Percentiles rank a stretch among this genome's conserved stretches.
Evolutionary conservation across 805 yeast genomes (phyloP).

Genomic region (Cyberlindnera saturnus): DNA sequence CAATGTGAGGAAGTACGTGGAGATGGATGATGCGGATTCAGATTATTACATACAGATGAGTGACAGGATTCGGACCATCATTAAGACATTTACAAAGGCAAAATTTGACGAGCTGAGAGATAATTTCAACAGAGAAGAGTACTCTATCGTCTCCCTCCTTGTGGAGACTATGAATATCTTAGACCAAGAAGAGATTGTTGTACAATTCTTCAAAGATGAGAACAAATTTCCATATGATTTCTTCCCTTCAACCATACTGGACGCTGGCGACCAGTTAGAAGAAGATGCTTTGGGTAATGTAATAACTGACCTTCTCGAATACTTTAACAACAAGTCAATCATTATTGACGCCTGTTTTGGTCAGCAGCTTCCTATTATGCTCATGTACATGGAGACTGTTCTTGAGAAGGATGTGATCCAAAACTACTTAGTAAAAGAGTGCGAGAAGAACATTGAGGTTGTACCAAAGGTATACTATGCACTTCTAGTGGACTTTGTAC

Average conservation of each 20-base stretch:
- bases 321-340: slow-evolving; percentile 30
- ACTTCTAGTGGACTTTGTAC: slow-evolving; percentile 26
- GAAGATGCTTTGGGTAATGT: slow-evolving; percentile 19
- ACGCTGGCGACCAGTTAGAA: slow-evolving; percentile 18
- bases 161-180: slow-evolving; percentile 23
- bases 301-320: slow-evolving; percentile 23
- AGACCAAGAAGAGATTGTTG: slow-evolving; percentile 31
- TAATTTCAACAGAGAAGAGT: slow-evolving; percentile 15
- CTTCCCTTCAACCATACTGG: slow-evolving; percentile 24
- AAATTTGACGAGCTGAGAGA: slow-evolving; percentile 18
- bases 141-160: slow-evolving; percentile 15
- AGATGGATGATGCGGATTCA: slow-evolving; percentile 19
- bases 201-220: slow-evolving; percentile 35
- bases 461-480: slow-evolving; percentile 29
- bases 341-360: slow-evolving; percentile 34
- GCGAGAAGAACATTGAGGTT: slow-evolving; percentile 21
- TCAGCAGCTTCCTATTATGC: slow-evolving; percentile 33
- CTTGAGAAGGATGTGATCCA: slow-evolving; percentile 31
- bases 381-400: slow-evolving; percentile 31
- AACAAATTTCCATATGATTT: slow-evolving; percentile 27
- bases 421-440: slow-evolving; percentile 19
- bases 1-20: slow-evolving; percentile 12
- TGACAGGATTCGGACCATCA: slow-evolving; percentile 9
- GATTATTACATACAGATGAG: slow-evolving; percentile 3
- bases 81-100: slow-evolving; percentile 10